Percentiles rank a stretch among this genome's conserved stretches.
These are phyloP conservation scores for Cryptococcus sp. DNA, from an alignment of 1,284 basidiomycete genomes.

Conservation along the genomic window DNA sequence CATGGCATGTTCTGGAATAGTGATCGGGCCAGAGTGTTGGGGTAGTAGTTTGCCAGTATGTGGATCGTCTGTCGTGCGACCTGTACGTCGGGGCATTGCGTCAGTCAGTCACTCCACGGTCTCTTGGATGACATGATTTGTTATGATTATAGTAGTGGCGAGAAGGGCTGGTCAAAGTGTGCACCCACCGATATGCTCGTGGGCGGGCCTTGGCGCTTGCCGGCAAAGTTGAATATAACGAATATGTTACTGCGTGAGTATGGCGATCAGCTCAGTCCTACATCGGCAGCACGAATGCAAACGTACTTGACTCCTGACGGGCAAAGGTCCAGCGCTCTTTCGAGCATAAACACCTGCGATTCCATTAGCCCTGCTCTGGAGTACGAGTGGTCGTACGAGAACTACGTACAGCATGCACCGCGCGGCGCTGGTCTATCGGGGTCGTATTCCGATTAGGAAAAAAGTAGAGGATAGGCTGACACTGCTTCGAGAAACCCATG, in stretches of 20 bases:
- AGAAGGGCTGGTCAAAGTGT: background rate
- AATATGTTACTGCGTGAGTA: slow-evolving; percentile 29
- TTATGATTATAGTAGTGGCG: background rate
- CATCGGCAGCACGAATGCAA: slow-evolving; percentile 5
- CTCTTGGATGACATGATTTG: no score
- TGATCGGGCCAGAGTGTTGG: slow-evolving; percentile 38
- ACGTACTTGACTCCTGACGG: slow-evolving; percentile 39
- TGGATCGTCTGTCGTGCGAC: slow-evolving; percentile 33
- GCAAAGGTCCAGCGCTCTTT: slow-evolving; percentile 47
- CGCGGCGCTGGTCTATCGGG: slow-evolving; percentile 28
- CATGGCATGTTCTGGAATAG: slow-evolving; percentile 45
- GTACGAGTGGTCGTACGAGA: background rate
- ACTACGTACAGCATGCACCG: slow-evolving; percentile 26
- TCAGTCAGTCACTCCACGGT: no score
- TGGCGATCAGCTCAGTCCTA: background rate
- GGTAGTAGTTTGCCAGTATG: slow-evolving; percentile 36
- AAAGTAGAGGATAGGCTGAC: slow-evolving; percentile 43
- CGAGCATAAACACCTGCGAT: slow-evolving; percentile 36
- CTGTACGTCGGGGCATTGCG: slow-evolving; percentile 2
- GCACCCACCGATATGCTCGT: slow-evolving; percentile 30
- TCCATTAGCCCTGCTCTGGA: slow-evolving; percentile 12
- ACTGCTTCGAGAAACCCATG: slow-evolving; percentile 34
- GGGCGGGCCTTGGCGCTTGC: slow-evolving; percentile 44
- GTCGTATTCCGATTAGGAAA: slow-evolving; percentile 40
- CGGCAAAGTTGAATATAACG: slow-evolving; percentile 48